Evolutionary conservation across 2,329 filamentous ascomycete species (phyloP).

Genomic region (Aotearoamyces nothofagi): DNA sequence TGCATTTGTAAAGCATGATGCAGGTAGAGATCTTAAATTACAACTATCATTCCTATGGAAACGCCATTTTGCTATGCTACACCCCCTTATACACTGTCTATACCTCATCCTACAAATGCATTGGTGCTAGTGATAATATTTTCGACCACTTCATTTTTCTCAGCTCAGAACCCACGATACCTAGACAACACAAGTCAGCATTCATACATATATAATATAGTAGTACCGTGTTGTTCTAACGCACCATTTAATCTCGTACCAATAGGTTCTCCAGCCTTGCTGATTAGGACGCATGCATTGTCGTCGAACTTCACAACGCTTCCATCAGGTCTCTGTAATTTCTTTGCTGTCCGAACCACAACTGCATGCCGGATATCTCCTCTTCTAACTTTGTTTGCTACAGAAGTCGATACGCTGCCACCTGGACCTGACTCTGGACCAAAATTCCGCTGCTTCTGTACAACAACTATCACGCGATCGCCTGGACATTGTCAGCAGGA

Average conservation of each 20-base stretch:
- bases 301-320: conserved; percentile 89
- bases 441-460: conserved; percentile 84
- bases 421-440: conserved; percentile 56
- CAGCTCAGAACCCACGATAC: conserved; percentile 80
- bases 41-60: no score
- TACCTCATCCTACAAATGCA: conserved; percentile 46
- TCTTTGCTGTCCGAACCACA: conserved; percentile 81
- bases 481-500: conserved; percentile 34
- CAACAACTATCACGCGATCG: conserved; percentile 92
- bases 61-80: no score
- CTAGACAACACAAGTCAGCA: conserved; percentile 23
- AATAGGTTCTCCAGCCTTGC: conserved; percentile 91
- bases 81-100: conserved; percentile 13
- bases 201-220: no score
- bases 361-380: conserved; percentile 95
- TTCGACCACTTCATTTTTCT: conserved; percentile 94
- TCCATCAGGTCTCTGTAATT: conserved; percentile 75
- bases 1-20: no score
- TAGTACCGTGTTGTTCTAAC: no score
- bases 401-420: conserved; percentile 54
- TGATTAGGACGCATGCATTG: conserved; percentile 94
- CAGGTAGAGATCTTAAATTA: no score
- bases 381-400: conserved; percentile 85
- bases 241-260: conserved; percentile 75
- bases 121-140: conserved; percentile 87